Percentiles rank a stretch among this genome's conserved stretches.
Conservation (phyloP, 192 early-diverging fungal genomes). For the Coemansia sp. region DNA sequence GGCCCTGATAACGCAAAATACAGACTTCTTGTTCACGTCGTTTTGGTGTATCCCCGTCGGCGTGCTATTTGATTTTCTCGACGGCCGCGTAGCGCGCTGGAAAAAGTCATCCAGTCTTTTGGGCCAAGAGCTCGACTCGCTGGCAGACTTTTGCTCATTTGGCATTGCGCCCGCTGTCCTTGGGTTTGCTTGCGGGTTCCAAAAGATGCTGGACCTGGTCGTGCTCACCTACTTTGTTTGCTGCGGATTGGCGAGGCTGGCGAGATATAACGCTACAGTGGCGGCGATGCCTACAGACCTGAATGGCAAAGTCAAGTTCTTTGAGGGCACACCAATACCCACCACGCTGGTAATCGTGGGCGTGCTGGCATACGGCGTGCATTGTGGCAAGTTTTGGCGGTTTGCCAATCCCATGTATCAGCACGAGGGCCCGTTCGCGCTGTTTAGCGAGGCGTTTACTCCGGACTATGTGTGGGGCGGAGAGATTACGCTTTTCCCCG, state of each 20-base stretch:
- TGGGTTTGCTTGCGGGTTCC: conserved; percentile 82
- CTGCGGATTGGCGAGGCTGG: conserved; percentile 80
- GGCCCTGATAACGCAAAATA: conserved; percentile 62
- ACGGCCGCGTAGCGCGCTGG: conserved; percentile 83
- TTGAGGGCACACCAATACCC: conserved; percentile 91
- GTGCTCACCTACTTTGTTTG: conserved; percentile 83
- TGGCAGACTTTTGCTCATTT: conserved; percentile 78
- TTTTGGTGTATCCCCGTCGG: conserved; percentile 69
- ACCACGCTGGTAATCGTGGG: conserved; percentile 68
- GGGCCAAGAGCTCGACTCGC: conserved; percentile 86
- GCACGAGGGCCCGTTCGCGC: conserved; percentile 51
- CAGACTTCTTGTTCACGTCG: conserved; percentile 58
- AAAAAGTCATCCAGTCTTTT: conserved; percentile 66
- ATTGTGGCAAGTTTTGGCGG: conserved; percentile 51
- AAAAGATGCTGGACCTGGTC: conserved; percentile 72
- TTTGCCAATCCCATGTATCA: conserved; percentile 44
- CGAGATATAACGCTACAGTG: conserved; percentile 87
- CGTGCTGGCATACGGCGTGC: conserved; percentile 62
- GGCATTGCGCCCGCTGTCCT: conserved; percentile 81
- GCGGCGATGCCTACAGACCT: conserved; percentile 69
- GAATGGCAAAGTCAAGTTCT: conserved; percentile 77
- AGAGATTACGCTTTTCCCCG: conserved; percentile 53
- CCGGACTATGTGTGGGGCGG: conserved; percentile 58
- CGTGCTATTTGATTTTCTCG: conserved; percentile 70
- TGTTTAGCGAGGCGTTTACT: conserved; percentile 55